These are phyloP conservation scores for Xylaria multiplex DNA, from an alignment of 2,329 filamentous ascomycete species.

Conservation along the genomic window DNA sequence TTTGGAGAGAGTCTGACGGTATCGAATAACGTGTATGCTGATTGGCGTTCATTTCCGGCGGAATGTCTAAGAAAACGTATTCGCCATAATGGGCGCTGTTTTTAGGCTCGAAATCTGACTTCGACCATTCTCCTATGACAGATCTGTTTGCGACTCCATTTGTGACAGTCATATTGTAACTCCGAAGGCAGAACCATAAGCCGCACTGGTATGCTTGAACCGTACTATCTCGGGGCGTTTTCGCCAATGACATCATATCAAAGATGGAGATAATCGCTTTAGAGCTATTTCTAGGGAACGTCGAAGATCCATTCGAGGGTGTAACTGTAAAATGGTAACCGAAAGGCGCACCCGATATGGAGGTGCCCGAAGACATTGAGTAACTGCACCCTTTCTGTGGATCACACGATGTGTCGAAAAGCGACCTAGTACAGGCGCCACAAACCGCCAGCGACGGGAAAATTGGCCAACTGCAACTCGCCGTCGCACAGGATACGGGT, in stretches of 20 bases:
- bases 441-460: conserved; percentile 53
- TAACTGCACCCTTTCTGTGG: conserved; percentile 45
- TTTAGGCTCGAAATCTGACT: conserved; percentile 43
- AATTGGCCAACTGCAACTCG: conserved; percentile 52
- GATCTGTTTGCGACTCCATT: conserved; percentile 47
- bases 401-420: conserved; percentile 34
- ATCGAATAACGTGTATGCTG: conserved; percentile 48
- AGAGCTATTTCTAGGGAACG: conserved; percentile 34
- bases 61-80: conserved; percentile 50
- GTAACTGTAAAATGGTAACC: conserved; percentile 48
- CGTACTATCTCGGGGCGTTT: conserved; percentile 35
- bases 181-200: conserved; percentile 53
- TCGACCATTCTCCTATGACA: conserved; percentile 46
- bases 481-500: conserved; percentile 46
- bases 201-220: conserved; percentile 49
- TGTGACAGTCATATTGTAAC: conserved; percentile 45
- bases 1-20: conserved; percentile 47
- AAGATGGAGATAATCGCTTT: conserved; percentile 51
- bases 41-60: conserved; percentile 43
- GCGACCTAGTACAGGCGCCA: conserved; percentile 46
- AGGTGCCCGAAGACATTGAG: conserved; percentile 46
- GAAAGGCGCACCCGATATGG: conserved; percentile 41
- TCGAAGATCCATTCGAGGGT: conserved; percentile 41
- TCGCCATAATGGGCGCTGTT: conserved; percentile 46
- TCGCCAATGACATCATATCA: conserved; percentile 49